Evolutionary conservation across 2,329 filamentous ascomycete species (phyloP), one percentile per base, ranked within the genome.

Genomic region (Aspergillus pseudonomiae): DNA sequence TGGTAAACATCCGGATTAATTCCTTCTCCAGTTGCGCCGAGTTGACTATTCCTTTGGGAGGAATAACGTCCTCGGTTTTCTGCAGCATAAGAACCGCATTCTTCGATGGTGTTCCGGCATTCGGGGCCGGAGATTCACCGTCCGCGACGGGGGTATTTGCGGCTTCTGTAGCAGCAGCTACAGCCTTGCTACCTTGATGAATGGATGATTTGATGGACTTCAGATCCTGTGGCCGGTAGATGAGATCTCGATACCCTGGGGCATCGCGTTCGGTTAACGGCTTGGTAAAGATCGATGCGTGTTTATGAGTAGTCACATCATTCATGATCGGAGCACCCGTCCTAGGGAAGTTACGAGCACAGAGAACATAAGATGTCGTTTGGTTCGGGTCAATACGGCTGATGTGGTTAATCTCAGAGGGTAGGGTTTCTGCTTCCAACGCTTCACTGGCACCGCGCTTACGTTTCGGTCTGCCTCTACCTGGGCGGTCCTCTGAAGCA

Each of bases 1-100:
- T 98, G 69, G 93, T 93, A 77, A 98, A 97, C 92, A 98, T 97
- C 71, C 96, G 91, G 71, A 96, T 92, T 12, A 98, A 82, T 76
- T 98, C 94, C 68, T 93, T 92, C 78, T 98, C 94, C 19, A 98
- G 84, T 76, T 98, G 95, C 1, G 91, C 88, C 57, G 91, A 94
- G 77, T 98, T 98, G 77, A 98, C 92, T 71, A 98, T 97, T 24
- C 89, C 92, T 70, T 89, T 92, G 0, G 95, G 94, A 2, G 94
- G 92, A 2, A 94, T 84, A 30, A 97, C 83, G 62, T 97, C 92
- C 57, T 89, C 86, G 2, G 87, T 90, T 62, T 91, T 85, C n/a
- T 74, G 76, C 19, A 82, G 68, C 66, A 80, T 70, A 36, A 81
- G 77, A 4, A 79, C 71, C 12, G 78, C 78, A 60, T 78, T 78